Base-by-base conservation (phyloP, 225 moss, liverwort and hornwort genomes). In the Physcomitrium patens region DNA sequence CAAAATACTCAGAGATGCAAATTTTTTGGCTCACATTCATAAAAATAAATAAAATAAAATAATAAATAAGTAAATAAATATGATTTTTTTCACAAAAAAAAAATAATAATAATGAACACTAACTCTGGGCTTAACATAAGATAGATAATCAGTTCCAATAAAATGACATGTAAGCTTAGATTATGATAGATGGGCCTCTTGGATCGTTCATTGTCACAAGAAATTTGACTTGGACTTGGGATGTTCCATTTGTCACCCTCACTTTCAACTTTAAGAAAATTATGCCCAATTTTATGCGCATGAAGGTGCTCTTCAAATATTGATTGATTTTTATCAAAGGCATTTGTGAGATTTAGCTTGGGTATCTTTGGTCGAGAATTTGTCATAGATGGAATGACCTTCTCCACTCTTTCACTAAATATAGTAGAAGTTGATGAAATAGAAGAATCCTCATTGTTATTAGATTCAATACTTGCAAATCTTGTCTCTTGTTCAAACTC, bases 101-200 rank as follows among this genome's bases (percentile, higher is more conserved):
- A 0, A 64, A 42, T 14, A 16, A 37, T 17, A 3, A 52, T 37
- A 51, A 48, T 10, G 11, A 46, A 12, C 7, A 67, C 84, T 1
- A 74, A 89, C 94, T 94, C 67, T 18, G 83, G 83, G 68, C 84
- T 84, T 49, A 99, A 84, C 94, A 99, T 99, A 19, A 99, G 91
- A 15, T 57, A 79, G n/a, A 99, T 81, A n/a, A 93, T 85, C 7
- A 99, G 80, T 69, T 99, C 94, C 22, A 99, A 68, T 3, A 99
- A 26, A 12, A 91, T 79, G 65, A 86, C 48, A 54, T 99, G 97
- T 57, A 99, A 87, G 17, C 74, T 68, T 45, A 71, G 46, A 41
- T 84, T 89, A 37, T 82, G 51, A 43, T 99, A 94, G 68, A 99
- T 73, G 7, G 86, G 75, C 72, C 87, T 79, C 31, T 81, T 87